Conservation (phyloP, 2,329 filamentous ascomycete species). For the Alternaria tenuissima region DNA sequence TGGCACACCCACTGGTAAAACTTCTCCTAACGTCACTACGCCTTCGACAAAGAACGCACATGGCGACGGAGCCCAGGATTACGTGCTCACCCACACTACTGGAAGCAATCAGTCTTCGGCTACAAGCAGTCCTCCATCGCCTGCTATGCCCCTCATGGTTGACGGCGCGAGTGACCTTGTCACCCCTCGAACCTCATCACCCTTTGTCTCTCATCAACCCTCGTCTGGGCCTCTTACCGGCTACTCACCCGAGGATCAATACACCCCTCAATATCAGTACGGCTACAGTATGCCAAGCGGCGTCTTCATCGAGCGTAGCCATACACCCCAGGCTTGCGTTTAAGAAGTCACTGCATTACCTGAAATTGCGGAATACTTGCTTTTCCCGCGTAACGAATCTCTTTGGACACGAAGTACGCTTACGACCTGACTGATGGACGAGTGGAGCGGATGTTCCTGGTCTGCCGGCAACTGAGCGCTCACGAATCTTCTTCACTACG, state of each 20-base stretch:
- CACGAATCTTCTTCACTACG: slow-evolving; percentile 43
- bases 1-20: slow-evolving; percentile 57
- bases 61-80: slow-evolving; percentile 44
- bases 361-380: slow-evolving; percentile 10
- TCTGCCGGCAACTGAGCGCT: slow-evolving; percentile 39
- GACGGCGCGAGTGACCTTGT: slow-evolving; percentile 52
- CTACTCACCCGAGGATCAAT: slow-evolving; percentile 51
- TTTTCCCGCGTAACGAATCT: slow-evolving; percentile 44
- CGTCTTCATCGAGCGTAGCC: slow-evolving; percentile 55
- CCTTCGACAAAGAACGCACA: slow-evolving; percentile 29
- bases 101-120: slow-evolving; percentile 47
- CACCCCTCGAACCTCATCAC: slow-evolving; percentile 40
- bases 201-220: slow-evolving; percentile 51
- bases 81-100: slow-evolving; percentile 34
- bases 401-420: slow-evolving; percentile 47
- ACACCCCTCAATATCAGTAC: slow-evolving; percentile 55
- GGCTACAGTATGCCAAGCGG: slow-evolving; percentile 51
- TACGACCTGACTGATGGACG: slow-evolving; percentile 44
- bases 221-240: slow-evolving; percentile 55
- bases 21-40: slow-evolving; percentile 44
- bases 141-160: slow-evolving; percentile 42
- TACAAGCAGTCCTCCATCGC: slow-evolving; percentile 49
- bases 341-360: slow-evolving; percentile 26
- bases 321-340: slow-evolving; percentile 55
- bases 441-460: slow-evolving; percentile 47